Evolutionary conservation across 208 protist genomes (phyloP).

Genomic region (Crithidia brevicula): DNA sequence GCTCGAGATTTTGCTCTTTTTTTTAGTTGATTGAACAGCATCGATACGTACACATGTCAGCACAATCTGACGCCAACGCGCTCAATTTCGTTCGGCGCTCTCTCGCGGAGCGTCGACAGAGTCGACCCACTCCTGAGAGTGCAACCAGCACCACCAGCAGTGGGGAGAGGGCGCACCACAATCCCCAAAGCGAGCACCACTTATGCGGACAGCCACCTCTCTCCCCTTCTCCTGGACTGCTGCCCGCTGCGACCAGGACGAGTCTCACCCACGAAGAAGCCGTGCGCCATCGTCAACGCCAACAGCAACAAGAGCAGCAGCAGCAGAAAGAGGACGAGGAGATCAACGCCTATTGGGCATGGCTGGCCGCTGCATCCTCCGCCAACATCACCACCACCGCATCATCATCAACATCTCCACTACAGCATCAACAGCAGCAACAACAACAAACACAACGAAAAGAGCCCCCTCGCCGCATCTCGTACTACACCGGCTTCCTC

Average conservation of each 20-base stretch:
- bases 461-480: slow-evolving; percentile 8
- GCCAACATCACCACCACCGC: too few species aligned
- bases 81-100: slow-evolving; percentile 11
- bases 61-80: not conserved
- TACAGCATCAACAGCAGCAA: not conserved
- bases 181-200: too few species aligned
- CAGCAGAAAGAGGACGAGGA: not conserved
- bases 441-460: not conserved
- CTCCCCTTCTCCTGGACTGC: not conserved
- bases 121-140: not conserved
- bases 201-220: not conserved
- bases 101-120: slow-evolving; percentile 21
- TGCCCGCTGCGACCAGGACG: too few species aligned
- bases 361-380: slow-evolving; percentile 6
- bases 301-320: not conserved
- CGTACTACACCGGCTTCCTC: slow-evolving; percentile 35
- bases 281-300: not conserved
- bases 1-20: too few species aligned
- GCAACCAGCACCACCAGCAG: not conserved
- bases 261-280: not conserved
- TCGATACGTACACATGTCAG: too few species aligned
- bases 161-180: not conserved
- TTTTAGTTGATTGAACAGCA: too few species aligned
- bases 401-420: not conserved
- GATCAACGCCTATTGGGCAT: slow-evolving; percentile 1